A percentile compares a stretch with the other conserved stretches of the same genome.
These are phyloP conservation scores for Xylaria sp. DNA, from an alignment of 2,329 filamentous ascomycete genomes.

Conservation along the genomic window DNA sequence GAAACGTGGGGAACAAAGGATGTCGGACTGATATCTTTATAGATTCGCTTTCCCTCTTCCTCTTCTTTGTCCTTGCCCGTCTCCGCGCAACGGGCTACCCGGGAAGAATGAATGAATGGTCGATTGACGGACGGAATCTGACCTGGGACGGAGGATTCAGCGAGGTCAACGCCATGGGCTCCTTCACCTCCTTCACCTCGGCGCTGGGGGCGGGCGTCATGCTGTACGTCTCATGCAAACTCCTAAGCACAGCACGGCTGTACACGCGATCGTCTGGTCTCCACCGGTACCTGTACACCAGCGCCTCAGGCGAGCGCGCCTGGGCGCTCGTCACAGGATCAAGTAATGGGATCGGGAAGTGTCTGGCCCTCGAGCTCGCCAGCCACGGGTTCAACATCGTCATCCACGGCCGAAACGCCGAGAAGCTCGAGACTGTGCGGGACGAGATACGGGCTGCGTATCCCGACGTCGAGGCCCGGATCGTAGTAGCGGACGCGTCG, in stretches of 20 bases:
- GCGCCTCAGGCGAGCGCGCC: conserved; percentile 34
- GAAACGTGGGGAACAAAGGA: not conserved
- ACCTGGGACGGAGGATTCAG: not conserved
- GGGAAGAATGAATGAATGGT: not conserved
- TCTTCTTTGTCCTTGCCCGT: not conserved
- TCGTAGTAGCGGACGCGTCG: conserved; percentile 56
- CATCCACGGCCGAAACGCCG: conserved; percentile 60
- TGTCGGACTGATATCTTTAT: not conserved
- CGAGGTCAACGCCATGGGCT: conserved; percentile 13
- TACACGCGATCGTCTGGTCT: conserved; percentile 38
- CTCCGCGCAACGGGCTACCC: not conserved
- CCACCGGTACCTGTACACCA: conserved; percentile 39
- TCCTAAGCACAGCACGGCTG: conserved; percentile 33
- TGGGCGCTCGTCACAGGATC: conserved; percentile 63
- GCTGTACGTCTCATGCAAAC: conserved; percentile 33
- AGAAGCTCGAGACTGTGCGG: conserved; percentile 55
- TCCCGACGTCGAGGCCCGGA: conserved; percentile 52
- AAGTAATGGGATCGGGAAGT: conserved; percentile 62
- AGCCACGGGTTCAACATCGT: conserved; percentile 64
- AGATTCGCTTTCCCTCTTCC: not conserved
- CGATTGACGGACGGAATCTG: conserved; percentile 10
- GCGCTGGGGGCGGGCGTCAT: conserved; percentile 36
- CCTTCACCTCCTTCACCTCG: conserved; percentile 32
- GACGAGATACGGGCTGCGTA: conserved; percentile 51
- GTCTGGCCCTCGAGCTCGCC: conserved; percentile 60